Percentiles rank a stretch among this genome's conserved stretches.
phyloP scores from a whole-genome alignment of 805 yeast species.

The Debaryomyces castellii region DNA sequence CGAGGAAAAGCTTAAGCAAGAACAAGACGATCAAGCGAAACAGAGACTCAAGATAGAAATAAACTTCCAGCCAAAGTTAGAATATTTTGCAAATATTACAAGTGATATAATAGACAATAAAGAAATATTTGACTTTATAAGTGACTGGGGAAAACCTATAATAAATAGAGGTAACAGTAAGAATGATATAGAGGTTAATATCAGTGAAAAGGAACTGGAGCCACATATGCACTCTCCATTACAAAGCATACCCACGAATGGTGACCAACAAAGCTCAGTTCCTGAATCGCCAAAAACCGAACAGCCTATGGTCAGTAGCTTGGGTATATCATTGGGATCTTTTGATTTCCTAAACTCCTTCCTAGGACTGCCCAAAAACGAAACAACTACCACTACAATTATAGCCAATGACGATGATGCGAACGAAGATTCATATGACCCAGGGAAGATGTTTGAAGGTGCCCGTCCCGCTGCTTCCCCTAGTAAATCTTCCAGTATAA shows the following conservation, averaged over 20 bases:
- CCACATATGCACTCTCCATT: background rate
- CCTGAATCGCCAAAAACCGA: conserved; percentile 9
- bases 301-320: conserved; percentile 13
- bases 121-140: conserved; percentile 9
- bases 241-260: background rate
- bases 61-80: conserved; percentile 11
- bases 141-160: conserved; percentile 23
- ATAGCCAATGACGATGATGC: conserved; percentile 7
- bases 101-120: conserved; percentile 10
- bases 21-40: conserved; percentile 5
- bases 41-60: conserved; percentile 9
- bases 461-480: background rate
- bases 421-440: conserved; percentile 23
- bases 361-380: conserved; percentile 14
- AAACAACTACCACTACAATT: conserved; percentile 6
- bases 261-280: conserved; percentile 4
- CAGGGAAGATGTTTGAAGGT: conserved; percentile 12
- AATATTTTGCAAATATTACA: conserved; percentile 13
- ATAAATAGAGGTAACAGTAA: background rate
- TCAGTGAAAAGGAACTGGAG: background rate
- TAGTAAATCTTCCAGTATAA: conserved; percentile 13
- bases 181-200: background rate
- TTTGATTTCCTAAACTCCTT: conserved; percentile 15
- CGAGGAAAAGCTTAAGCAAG: conserved; percentile 2
- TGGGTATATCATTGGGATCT: conserved; percentile 22